Evolutionary conservation across 2,329 filamentous ascomycete species (phyloP).

Genomic region (Botryotinia convoluta): DNA sequence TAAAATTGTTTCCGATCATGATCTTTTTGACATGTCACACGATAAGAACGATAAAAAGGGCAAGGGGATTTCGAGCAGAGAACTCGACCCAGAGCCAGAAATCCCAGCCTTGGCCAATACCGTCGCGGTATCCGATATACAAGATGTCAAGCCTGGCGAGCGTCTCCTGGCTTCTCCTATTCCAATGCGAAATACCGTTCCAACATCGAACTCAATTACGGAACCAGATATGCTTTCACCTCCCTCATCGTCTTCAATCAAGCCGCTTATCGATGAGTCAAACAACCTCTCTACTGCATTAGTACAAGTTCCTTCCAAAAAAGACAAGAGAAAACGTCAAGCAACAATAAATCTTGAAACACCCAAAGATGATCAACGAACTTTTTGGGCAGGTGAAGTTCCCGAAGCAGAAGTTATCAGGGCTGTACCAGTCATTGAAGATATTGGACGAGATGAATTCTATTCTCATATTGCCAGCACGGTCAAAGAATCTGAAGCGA

Average conservation of each 20-base stretch:
- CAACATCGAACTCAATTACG: neutral
- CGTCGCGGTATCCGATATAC: neutral
- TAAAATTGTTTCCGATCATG: slow-evolving; percentile 8
- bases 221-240: neutral
- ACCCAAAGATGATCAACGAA: slow-evolving; percentile 24
- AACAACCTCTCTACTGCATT: slow-evolving; percentile 19
- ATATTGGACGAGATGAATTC: slow-evolving; percentile 35
- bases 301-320: slow-evolving; percentile 30
- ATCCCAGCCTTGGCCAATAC: slow-evolving; percentile 12
- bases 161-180: neutral
- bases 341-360: slow-evolving; percentile 25
- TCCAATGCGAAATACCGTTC: slow-evolving; percentile 1
- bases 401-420: slow-evolving; percentile 35
- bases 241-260: neutral
- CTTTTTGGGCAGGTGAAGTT: slow-evolving; percentile 36
- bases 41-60: slow-evolving; percentile 27
- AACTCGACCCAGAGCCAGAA: slow-evolving; percentile 17
- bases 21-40: slow-evolving; percentile 24
- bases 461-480: slow-evolving; percentile 35
- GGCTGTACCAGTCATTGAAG: slow-evolving; percentile 33
- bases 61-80: slow-evolving; percentile 26
- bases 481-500: slow-evolving; percentile 27
- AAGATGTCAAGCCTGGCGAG: slow-evolving; percentile 12
- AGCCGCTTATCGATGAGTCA: slow-evolving; percentile 1
- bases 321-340: slow-evolving; percentile 38